Conservation (phyloP, 2,329 filamentous ascomycete species). For the Tricladium varicosporioides region DNA sequence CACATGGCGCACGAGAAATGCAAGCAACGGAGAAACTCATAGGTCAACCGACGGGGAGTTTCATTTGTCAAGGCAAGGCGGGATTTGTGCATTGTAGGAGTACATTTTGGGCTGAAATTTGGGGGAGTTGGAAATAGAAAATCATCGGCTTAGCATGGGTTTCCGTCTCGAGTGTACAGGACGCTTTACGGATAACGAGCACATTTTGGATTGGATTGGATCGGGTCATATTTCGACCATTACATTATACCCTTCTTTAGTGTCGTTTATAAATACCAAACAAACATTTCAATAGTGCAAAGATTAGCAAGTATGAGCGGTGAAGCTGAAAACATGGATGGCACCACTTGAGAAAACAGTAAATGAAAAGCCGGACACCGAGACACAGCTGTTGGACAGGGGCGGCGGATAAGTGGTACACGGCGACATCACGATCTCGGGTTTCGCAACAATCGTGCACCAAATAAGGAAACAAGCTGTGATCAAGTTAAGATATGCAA, state of each 20-base stretch:
- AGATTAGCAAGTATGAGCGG: slow-evolving; percentile 1
- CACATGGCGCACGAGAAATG: slow-evolving; percentile 88
- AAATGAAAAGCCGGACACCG: neutral
- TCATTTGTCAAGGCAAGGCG: neutral
- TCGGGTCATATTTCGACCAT: too few relatives aligned
- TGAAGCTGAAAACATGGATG: slow-evolving; percentile 4
- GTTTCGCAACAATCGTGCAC: neutral
- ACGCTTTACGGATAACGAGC: slow-evolving; percentile 6
- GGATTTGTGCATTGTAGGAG: slow-evolving; percentile 14
- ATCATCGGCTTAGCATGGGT: slow-evolving; percentile 18
- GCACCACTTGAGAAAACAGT: neutral
- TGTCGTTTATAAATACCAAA: slow-evolving; percentile 3
- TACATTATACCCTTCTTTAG: slow-evolving; percentile 23
- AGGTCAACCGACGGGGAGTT: slow-evolving; percentile 9
- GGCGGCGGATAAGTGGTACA: neutral
- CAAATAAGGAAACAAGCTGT: neutral
- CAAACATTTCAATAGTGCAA: neutral
- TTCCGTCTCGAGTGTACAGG: slow-evolving; percentile 1
- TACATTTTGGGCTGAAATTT: slow-evolving; percentile 9
- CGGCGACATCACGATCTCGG: neutral
- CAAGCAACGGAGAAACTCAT: slow-evolving; percentile 64
- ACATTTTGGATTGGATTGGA: neutral
- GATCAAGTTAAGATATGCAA: neutral
- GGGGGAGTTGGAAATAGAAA: slow-evolving; percentile 8
- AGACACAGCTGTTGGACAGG: neutral